Evolutionary conservation across 441 rosid genomes (phyloP).

Genomic region (Sinapis alba): DNA sequence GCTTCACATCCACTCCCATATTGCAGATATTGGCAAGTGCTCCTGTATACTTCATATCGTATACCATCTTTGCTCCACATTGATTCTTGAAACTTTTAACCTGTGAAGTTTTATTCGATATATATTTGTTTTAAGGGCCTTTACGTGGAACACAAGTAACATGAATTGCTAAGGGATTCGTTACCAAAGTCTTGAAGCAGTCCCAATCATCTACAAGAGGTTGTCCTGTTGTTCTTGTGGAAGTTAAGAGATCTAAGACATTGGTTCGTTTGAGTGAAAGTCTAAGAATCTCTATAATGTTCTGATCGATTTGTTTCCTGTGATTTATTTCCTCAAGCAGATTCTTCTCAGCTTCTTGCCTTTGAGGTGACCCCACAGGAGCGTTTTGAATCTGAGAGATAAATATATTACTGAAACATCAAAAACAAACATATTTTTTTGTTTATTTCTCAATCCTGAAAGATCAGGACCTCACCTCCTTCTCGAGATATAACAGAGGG

Average conservation of each 20-base stretch:
- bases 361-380: slow-evolving; percentile 44
- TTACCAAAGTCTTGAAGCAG: slow-evolving; percentile 64
- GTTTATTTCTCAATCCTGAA: background rate
- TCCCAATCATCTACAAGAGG: slow-evolving; percentile 80
- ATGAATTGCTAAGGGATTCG: background rate
- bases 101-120: slow-evolving; percentile 23
- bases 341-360: slow-evolving; percentile 48
- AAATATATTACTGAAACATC: background rate
- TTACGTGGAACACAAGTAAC: slow-evolving; percentile 9
- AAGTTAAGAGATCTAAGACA: slow-evolving; percentile 40
- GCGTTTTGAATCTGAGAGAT: slow-evolving; percentile 43
- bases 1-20: slow-evolving; percentile 43
- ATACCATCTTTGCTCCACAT: slow-evolving; percentile 52
- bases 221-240: slow-evolving; percentile 49
- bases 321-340: slow-evolving; percentile 36
- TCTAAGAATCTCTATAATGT: slow-evolving; percentile 37
- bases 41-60: slow-evolving; percentile 61
- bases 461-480: slow-evolving; percentile 41
- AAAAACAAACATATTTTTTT: background rate
- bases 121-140: background rate
- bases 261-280: slow-evolving; percentile 41
- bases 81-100: slow-evolving; percentile 49
- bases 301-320: slow-evolving; percentile 48
- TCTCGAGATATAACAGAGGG: slow-evolving; percentile 47
- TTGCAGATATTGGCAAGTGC: slow-evolving; percentile 71